A percentile compares a stretch with the other conserved stretches of the same genome.
phyloP scores from a whole-genome alignment of 2,329 filamentous ascomycete genomes.

The Raffaelea arxii region DNA sequence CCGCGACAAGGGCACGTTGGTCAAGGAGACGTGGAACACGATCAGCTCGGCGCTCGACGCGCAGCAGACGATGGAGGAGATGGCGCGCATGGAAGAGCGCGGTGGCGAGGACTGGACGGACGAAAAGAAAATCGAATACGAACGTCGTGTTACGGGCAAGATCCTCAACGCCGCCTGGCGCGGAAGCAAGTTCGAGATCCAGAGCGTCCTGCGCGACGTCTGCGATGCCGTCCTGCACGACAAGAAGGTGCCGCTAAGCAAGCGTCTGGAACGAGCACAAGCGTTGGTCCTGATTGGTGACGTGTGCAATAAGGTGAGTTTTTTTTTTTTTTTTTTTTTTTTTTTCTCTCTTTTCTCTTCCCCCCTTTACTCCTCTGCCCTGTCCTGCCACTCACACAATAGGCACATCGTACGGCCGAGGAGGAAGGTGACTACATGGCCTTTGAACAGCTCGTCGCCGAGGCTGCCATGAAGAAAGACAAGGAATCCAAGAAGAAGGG shows the following conservation, averaged over 20 bases:
- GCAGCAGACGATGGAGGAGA: slow-evolving; percentile 97
- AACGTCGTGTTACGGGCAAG: slow-evolving; percentile 92
- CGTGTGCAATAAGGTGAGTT: slow-evolving; percentile 70
- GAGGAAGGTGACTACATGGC: slow-evolving; percentile 75
- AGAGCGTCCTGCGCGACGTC: slow-evolving; percentile 88
- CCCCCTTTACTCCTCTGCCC: background rate
- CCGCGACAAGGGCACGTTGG: slow-evolving; percentile 91
- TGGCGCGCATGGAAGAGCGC: slow-evolving; percentile 90
- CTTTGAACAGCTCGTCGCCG: slow-evolving; percentile 95
- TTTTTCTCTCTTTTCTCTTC: background rate
- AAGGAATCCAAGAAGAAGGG: slow-evolving; percentile 64
- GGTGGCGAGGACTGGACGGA: slow-evolving; percentile 98
- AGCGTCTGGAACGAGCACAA: slow-evolving; percentile 84
- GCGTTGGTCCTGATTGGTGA: slow-evolving; percentile 83
- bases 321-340: background rate
- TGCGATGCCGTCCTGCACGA: slow-evolving; percentile 80
- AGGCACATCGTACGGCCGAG: background rate
- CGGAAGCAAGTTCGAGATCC: slow-evolving; percentile 95
- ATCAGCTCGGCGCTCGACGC: slow-evolving; percentile 94
- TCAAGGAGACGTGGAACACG: slow-evolving; percentile 98
- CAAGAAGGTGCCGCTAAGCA: slow-evolving; percentile 68
- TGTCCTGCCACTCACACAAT: background rate
- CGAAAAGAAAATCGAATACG: slow-evolving; percentile 91
- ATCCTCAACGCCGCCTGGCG: slow-evolving; percentile 95
- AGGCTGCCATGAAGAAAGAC: slow-evolving; percentile 92